These are phyloP conservation scores for Candida tunisiensis DNA, from an alignment of 1,139 yeast species.

Conservation along the genomic window DNA sequence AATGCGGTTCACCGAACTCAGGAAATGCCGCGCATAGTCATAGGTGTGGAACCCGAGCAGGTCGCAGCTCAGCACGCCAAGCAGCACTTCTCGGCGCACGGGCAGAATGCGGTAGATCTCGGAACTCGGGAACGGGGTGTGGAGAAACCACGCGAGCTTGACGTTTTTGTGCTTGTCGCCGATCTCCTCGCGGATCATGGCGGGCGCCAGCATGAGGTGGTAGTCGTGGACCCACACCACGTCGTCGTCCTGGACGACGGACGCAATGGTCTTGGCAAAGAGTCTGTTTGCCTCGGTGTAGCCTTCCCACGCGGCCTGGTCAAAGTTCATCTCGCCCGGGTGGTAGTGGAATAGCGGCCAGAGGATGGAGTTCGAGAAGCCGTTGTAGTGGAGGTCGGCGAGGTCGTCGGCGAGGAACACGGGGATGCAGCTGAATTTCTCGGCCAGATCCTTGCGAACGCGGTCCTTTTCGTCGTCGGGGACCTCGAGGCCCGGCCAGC, in stretches of 20 bases:
- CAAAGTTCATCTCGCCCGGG: constrained; percentile 98
- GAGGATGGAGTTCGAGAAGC: constrained; percentile 77
- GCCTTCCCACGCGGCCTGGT: constrained; percentile 96
- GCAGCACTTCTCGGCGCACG: constrained; percentile 79
- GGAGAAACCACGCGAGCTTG: constrained; percentile 82
- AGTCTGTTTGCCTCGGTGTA: constrained; percentile 82
- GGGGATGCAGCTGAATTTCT: constrained; percentile 80
- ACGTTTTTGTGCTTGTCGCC: constrained; percentile 32
- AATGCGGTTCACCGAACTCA: constrained; percentile 80
- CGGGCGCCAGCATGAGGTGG: constrained; percentile 89
- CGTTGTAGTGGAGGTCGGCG: constrained; percentile 94
- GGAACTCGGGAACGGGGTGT: constrained; percentile 95
- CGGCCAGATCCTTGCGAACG: constrained; percentile 55
- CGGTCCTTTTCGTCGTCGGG: constrained; percentile 57
- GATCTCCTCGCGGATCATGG: constrained; percentile 53
- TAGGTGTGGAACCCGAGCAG: constrained; percentile 98
- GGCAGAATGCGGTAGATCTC: constrained; percentile 93
- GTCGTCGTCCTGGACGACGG: constrained; percentile 65
- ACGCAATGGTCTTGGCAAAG: constrained; percentile 64
- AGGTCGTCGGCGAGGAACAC: constrained; percentile 73
- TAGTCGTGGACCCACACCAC: constrained; percentile 97
- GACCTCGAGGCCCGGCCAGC: constrained; percentile 91
- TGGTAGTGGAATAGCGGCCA: constrained; percentile 99
- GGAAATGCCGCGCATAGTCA: constrained; percentile 95
- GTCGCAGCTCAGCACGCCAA: constrained; percentile 88